Evolutionary conservation across 768 basidiomycete species (phyloP), one percentile per base, ranked within the genome.

Genomic region (Suillus alpinus): DNA sequence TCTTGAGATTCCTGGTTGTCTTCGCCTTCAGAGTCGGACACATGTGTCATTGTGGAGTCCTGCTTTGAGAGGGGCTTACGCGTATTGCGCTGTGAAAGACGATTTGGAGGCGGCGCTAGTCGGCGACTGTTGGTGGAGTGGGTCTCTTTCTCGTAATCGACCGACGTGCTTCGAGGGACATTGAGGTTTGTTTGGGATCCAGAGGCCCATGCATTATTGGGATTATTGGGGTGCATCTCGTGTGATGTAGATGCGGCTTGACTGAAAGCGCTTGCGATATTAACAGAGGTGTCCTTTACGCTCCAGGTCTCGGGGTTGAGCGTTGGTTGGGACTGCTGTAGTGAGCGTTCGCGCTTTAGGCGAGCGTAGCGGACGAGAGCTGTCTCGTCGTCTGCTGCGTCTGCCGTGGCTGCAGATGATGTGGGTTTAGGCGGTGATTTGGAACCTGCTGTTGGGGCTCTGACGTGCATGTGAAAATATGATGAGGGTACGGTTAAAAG

Each of bases 241-340:
- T 65, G 60, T 39, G 70, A 75, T 4, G 69, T 68, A 55, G 70
- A 77, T 23, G 83, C 89, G 20, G 92, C 93, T 71, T 88, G 86
- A 65, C 80, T 77, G 69, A 95, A 90, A 34, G 92, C 93, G 67
- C 84, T 83, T 10, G 92, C 93, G 68, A 93, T 88, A 74, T 92
- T 90, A 56, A 94, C 93, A 20, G 91, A 88, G 49, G 93, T 94
- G 74, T 92, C 91, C 68, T 89, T 89, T 61, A 91, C 84, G 61
- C 72, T 70, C 88, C 88, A 90, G 80, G 80, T 85, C 67, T 86
- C 81, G 44, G 91, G 91, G 56, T 86, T 79, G 63, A 75, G 70
- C 14, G 73, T 66, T 53, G 41, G 46, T 59, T 49, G 50, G 20
- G 49, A 57, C 59, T 61, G 52, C 36, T 68, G 69, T 59, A 65